phyloP scores from a whole-genome alignment of 768 basidiomycete genomes.

The Suillus tomentosus region DNA sequence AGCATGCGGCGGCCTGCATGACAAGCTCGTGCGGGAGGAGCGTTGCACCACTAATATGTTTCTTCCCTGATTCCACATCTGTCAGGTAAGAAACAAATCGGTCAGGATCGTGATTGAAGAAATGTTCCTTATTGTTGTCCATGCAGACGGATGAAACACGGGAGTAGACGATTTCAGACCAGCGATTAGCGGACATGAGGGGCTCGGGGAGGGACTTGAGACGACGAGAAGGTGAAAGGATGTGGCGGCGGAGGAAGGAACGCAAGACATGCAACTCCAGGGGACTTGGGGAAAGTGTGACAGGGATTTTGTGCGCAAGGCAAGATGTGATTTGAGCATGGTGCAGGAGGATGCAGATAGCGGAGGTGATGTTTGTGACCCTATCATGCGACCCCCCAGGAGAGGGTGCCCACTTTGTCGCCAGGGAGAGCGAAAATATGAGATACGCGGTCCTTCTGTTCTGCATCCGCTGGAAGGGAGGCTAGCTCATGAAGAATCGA shows the following conservation, averaged over 20 bases:
- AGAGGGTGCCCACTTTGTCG: constrained; percentile 72
- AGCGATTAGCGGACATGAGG: constrained; percentile 60
- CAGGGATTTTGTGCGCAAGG: constrained; percentile 16
- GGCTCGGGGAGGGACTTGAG: constrained; percentile 52
- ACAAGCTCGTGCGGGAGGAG: constrained; percentile 67
- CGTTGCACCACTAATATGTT: constrained; percentile 63
- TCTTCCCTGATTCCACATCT: constrained; percentile 56
- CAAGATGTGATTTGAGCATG: constrained; percentile 29
- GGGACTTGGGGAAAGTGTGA: constrained; percentile 34
- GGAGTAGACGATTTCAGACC: constrained; percentile 57
- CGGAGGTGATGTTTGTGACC: constrained; percentile 64
- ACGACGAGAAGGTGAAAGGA: constrained; percentile 58
- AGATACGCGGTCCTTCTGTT: constrained; percentile 20
- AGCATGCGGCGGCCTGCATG: constrained; percentile 33
- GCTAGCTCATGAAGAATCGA: constrained; percentile 39
- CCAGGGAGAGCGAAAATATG: constrained; percentile 47
- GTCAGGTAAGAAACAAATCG: constrained; percentile 61
- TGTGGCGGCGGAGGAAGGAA: constrained; percentile 57
- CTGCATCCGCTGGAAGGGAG: constrained; percentile 33
- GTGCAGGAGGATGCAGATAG: constrained; percentile 57
- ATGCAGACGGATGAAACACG: constrained; percentile 67
- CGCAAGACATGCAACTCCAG: constrained; percentile 48
- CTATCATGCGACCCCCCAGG: constrained; percentile 61
- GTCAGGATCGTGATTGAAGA: constrained; percentile 57
- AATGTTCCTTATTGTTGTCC: constrained; percentile 54